Evolutionary conservation across 495 filamentous ascomycete species (phyloP).

Genomic region (Terfezia claveryi): DNA sequence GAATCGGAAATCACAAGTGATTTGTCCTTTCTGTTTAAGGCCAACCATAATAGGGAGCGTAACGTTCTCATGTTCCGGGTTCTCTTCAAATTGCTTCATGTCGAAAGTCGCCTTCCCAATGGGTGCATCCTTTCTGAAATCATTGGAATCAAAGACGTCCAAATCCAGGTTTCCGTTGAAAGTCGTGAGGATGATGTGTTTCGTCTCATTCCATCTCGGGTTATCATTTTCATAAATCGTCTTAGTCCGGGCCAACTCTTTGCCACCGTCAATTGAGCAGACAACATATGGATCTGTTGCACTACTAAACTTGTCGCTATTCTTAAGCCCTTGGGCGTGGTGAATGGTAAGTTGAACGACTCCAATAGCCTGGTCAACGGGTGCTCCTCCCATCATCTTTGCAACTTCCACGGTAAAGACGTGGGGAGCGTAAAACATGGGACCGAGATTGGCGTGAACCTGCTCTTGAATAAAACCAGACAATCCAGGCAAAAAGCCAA

Average conservation of each 20-base stretch:
- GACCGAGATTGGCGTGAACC: constrained; percentile 73
- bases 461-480: constrained; percentile 86
- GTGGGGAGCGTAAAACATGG: constrained; percentile 95
- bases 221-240: constrained; percentile 61
- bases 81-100: constrained; percentile 56
- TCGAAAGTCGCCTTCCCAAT: constrained; percentile 68
- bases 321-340: constrained; percentile 77
- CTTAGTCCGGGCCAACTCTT: constrained; percentile 70
- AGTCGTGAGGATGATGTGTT: constrained; percentile 81
- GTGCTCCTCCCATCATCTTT: constrained; percentile 90
- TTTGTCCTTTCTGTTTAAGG: constrained; percentile 57
- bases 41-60: constrained; percentile 65
- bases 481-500: constrained; percentile 92
- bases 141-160: constrained; percentile 78
- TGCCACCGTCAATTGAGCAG: constrained; percentile 65
- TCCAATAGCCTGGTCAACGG: constrained; percentile 88
- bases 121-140: constrained; percentile 87
- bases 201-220: constrained; percentile 87
- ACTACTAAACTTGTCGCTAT: constrained; percentile 78
- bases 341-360: constrained; percentile 81
- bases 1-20: constrained; percentile 71
- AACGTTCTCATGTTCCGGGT: constrained; percentile 59
- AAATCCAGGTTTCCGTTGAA: constrained; percentile 69
- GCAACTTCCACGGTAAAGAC: constrained; percentile 93
- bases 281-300: constrained; percentile 82